Evolutionary conservation across 2,329 filamentous ascomycete genomes (phyloP).

Genomic region (Paraphoma chrysanthemicola): DNA sequence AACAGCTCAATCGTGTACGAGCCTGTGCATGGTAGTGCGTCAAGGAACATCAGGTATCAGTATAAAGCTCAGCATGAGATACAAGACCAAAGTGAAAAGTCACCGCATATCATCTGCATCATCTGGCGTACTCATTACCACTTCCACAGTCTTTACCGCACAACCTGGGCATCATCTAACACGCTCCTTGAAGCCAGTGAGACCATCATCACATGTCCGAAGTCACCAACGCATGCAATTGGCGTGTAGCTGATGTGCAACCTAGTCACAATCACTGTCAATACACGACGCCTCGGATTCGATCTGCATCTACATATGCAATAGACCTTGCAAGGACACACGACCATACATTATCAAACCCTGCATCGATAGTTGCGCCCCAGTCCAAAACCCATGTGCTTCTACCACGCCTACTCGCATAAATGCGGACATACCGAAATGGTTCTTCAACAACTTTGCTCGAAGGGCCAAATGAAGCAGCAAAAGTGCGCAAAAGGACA

Average conservation of each 20-base stretch:
- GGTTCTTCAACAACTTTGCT: conserved; percentile 39
- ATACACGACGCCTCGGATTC: too few species aligned
- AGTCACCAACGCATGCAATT: too few species aligned
- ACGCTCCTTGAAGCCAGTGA: background rate
- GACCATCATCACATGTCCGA: background rate
- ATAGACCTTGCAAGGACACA: too few species aligned
- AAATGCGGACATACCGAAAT: conserved; percentile 54
- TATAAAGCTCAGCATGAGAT: background rate
- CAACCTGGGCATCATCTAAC: background rate
- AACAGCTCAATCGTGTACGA: conserved; percentile 13
- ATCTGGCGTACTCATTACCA: background rate
- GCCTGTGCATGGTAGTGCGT: background rate
- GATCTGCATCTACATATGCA: too few species aligned
- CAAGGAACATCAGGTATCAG: background rate
- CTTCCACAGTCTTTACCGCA: background rate
- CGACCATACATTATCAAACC: too few species aligned
- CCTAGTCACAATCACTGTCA: too few species aligned
- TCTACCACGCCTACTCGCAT: conserved; percentile 57
- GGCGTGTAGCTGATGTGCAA: too few species aligned
- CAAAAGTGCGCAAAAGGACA: conserved; percentile 38
- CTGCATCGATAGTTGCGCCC: too few species aligned
- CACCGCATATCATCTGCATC: background rate
- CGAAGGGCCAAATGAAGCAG: conserved; percentile 40
- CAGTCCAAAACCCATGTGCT: conserved; percentile 49
- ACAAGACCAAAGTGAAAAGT: background rate